Conservation (phyloP, 1,284 basidiomycete genomes). For the Fomitiporia mediterranea region DNA sequence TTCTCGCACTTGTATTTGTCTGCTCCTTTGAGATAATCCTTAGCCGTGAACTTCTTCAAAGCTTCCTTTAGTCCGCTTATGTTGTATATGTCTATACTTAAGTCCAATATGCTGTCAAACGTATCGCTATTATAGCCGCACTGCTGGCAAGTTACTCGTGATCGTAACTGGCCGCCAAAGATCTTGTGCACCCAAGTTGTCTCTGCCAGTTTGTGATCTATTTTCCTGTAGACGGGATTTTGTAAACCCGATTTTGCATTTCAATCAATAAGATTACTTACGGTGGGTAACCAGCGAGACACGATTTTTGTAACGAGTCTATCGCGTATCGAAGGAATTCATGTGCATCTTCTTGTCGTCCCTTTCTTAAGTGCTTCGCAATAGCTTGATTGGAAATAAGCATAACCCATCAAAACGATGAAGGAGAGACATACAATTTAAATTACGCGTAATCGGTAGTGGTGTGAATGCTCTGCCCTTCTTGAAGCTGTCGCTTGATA, state of each 20-base stretch:
- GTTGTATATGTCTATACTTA: slow-evolving; percentile 83
- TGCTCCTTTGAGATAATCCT: slow-evolving; percentile 81
- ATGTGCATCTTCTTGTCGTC: slow-evolving; percentile 97
- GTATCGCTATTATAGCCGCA: slow-evolving; percentile 94
- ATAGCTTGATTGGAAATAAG: slow-evolving; percentile 52
- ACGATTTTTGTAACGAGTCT: slow-evolving; percentile 86
- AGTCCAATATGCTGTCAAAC: slow-evolving; percentile 91
- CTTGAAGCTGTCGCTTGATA: slow-evolving; percentile 49
- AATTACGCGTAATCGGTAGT: slow-evolving; percentile 53
- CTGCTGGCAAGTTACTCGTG: slow-evolving; percentile 84
- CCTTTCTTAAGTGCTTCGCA: slow-evolving; percentile 85
- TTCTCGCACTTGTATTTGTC: slow-evolving; percentile 99
- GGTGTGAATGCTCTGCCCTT: slow-evolving; percentile 54
- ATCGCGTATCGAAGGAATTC: slow-evolving; percentile 96
- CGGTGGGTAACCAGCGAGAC: slow-evolving; percentile 69
- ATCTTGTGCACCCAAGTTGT: slow-evolving; percentile 93
- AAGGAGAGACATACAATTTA: slow-evolving; percentile 53
- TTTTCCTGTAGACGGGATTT: slow-evolving; percentile 49
- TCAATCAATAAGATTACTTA: slow-evolving; percentile 37
- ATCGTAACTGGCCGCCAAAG: slow-evolving; percentile 90
- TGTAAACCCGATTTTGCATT: background rate
- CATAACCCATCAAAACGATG: background rate
- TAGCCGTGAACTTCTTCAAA: slow-evolving; percentile 76
- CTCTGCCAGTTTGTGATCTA: slow-evolving; percentile 76
- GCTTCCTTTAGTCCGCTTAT: slow-evolving; percentile 68